Percentiles rank a stretch among this genome's conserved stretches.
These are phyloP conservation scores for Imleria badia DNA, from an alignment of 768 basidiomycete genomes.

Conservation along the genomic window DNA sequence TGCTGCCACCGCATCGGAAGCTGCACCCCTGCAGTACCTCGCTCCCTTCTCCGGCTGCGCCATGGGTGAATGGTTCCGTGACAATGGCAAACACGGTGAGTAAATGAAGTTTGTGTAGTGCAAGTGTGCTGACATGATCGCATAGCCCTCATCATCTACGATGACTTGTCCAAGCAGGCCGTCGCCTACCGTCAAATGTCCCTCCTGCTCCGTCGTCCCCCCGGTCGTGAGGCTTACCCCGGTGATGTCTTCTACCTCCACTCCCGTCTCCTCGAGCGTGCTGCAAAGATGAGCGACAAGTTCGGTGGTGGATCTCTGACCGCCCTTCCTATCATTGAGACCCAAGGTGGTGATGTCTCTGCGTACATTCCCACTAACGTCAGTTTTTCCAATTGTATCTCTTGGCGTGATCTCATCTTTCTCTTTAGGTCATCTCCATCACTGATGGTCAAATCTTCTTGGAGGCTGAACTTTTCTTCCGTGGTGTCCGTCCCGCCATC, in stretches of 20 bases:
- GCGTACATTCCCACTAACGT: constrained; percentile 97
- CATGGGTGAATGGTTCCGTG: constrained; percentile 99
- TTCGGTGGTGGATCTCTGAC: constrained; percentile 99
- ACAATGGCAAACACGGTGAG: constrained; percentile 98
- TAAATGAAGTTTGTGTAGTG: neutral
- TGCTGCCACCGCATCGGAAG: constrained; percentile 98
- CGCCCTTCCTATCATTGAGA: constrained; percentile 99
- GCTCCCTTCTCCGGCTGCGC: constrained; percentile 99
- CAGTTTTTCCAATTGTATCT: constrained; percentile 22
- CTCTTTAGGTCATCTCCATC: constrained; percentile 90
- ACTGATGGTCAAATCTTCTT: constrained; percentile 99
- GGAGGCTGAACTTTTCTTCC: constrained; percentile 99
- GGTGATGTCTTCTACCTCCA: constrained; percentile 99
- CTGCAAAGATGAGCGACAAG: constrained; percentile 99
- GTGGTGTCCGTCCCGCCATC: constrained; percentile 99
- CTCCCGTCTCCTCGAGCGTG: constrained; percentile 99
- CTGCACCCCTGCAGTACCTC: constrained; percentile 98
- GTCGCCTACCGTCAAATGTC: constrained; percentile 99
- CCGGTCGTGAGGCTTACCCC: constrained; percentile 99
- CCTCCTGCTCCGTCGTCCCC: constrained; percentile 98
- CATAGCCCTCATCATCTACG: constrained; percentile 94
- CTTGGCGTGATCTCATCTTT: neutral
- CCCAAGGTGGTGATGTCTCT: constrained; percentile 99
- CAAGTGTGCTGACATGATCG: constrained; percentile 14
- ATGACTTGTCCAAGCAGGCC: constrained; percentile 99